These are phyloP conservation scores for Xerocomellus amylosporus DNA, from an alignment of 768 basidiomycete genomes.

Conservation along the genomic window DNA sequence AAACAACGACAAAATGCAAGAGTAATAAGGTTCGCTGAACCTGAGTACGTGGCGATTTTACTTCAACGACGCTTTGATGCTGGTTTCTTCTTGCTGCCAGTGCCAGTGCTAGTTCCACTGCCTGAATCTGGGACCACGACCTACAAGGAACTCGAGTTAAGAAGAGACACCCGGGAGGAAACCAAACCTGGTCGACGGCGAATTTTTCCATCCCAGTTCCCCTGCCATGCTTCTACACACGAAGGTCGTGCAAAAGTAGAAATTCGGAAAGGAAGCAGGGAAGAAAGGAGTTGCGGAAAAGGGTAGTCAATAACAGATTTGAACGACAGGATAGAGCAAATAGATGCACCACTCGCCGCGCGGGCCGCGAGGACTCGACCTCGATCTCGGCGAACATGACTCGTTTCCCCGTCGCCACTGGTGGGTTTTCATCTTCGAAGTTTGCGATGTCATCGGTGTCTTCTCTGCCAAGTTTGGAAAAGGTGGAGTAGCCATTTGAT, in stretches of 20 bases:
- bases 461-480: slow-evolving; percentile 26
- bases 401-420: slow-evolving; percentile 24
- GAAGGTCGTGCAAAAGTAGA: neutral
- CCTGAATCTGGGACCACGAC: neutral
- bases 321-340: neutral
- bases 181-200: slow-evolving; percentile 24
- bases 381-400: slow-evolving; percentile 22
- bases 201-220: slow-evolving; percentile 11
- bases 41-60: neutral
- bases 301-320: neutral
- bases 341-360: slow-evolving; percentile 26
- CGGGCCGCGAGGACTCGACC: slow-evolving; percentile 23
- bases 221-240: slow-evolving; percentile 25
- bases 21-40: neutral
- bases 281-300: neutral
- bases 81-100: slow-evolving; percentile 21
- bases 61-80: slow-evolving; percentile 24
- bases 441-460: slow-evolving; percentile 28
- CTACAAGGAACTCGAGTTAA: slow-evolving; percentile 7
- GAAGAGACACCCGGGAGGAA: neutral
- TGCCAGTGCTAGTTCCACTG: neutral
- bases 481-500: slow-evolving; percentile 20
- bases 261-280: neutral
- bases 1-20: neutral
- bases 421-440: slow-evolving; percentile 20